Evolutionary conservation across 2,329 filamentous ascomycete genomes (phyloP), one percentile per base, ranked within the genome.

Genomic region (Thermothelomyces thermophilus): DNA sequence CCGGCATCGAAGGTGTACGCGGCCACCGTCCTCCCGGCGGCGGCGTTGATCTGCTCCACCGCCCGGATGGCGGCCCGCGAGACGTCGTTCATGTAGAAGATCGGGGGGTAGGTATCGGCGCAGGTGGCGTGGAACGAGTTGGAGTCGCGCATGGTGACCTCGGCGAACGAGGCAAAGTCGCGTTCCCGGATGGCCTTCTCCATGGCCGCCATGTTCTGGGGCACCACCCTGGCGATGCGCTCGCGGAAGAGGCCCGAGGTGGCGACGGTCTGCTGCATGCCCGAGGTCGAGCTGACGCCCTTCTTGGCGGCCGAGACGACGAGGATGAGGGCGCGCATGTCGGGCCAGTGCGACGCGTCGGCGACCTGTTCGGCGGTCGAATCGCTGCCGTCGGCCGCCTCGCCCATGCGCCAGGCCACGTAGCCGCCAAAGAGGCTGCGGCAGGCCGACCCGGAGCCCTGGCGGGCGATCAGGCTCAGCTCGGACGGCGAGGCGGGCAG

Each of bases 1-100:
- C 93, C 93, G 0, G 93, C 93, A 65, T 98, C 93, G 63, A 97
- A 98, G 0, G 93, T 98, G 69, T 98, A 98, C 3, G 93, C 93
- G 3, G 88, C 90, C 16, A 97, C 78, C 0, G 80, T 83, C 70
- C 82, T 84, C 47, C 88, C 90, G 4, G 86, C 88, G 20, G 78
- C 77, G 47, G 76, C 76, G 65, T 98, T 98, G 71, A 97, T 87
- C 59, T 83, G 79, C 72, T 98, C 90, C 26, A 96, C 90, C 14
- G 89, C 83, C 46, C 88, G 79, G 53, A 98, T 88, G 5, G 91
- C 90, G 1, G 91, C 89, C 33, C 86, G 77, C 17, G 86, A 91
- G 14, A 91, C 84, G 66, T 98, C 93, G 70, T 96, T 98, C 77
- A 98, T 84, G 75, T 98, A 98, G 71, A 95, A 96, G 65, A 98